A percentile compares a stretch with the other conserved stretches of the same genome.
Conservation (phyloP, 352 stramenopile species). For the Globisporangium paroecandrum region DNA sequence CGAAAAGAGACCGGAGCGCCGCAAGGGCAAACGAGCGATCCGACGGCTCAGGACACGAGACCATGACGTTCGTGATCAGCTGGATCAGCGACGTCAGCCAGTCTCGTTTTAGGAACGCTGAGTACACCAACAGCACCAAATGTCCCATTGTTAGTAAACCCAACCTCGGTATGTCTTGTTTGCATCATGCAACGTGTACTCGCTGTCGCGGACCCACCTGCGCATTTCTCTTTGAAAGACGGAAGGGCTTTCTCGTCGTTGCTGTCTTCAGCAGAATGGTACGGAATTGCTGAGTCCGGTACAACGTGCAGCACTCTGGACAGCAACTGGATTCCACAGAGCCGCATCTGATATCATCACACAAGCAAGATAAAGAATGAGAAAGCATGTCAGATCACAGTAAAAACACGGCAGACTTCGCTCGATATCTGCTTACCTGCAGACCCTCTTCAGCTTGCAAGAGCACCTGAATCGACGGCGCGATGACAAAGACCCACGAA, state of each 20-base stretch:
- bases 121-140: too few species aligned
- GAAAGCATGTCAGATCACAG: neutral
- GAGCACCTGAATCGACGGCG: conserved; percentile 36
- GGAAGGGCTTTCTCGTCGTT: neutral
- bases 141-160: too few species aligned
- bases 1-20: conserved; percentile 38
- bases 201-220: neutral
- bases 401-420: neutral
- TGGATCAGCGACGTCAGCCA: conserved; percentile 62
- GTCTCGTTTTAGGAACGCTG: conserved; percentile 33
- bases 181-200: neutral
- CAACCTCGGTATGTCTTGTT: too few species aligned
- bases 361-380: neutral
- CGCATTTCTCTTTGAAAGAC: conserved; percentile 10
- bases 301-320: conserved; percentile 3
- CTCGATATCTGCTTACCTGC: conserved; percentile 18
- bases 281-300: neutral
- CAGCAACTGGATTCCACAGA: conserved; percentile 10
- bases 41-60: conserved; percentile 44
- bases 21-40: conserved; percentile 38
- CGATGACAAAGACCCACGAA: conserved; percentile 46
- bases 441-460: conserved; percentile 30
- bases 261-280: neutral
- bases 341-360: neutral
- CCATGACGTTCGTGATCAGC: conserved; percentile 66